Percentiles rank a stretch among this genome's conserved stretches.
Evolutionary conservation across 1,139 yeast species (phyloP).

Genomic region (Yamadazyma diddensiae): DNA sequence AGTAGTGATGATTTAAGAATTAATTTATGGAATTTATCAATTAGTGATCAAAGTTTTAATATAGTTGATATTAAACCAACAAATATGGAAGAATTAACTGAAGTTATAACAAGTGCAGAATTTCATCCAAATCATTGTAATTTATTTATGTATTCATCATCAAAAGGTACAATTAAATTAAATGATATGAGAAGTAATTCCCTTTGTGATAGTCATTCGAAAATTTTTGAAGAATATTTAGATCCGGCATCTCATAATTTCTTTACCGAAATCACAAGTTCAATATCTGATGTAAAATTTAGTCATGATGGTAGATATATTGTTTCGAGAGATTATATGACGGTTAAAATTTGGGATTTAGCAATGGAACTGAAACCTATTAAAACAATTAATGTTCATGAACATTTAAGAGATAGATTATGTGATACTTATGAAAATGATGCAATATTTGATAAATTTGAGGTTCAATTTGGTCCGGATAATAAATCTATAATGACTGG

Average conservation of each 20-base stretch:
- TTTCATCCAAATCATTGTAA: slow-evolving; percentile 94
- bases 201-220: slow-evolving; percentile 86
- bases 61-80: slow-evolving; percentile 98
- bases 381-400: slow-evolving; percentile 93
- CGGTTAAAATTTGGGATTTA: slow-evolving; percentile 97
- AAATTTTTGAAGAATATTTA: slow-evolving; percentile 86
- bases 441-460: slow-evolving; percentile 97
- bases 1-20: slow-evolving; percentile 94
- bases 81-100: slow-evolving; percentile 98
- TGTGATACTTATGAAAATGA: slow-evolving; percentile 98
- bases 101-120: slow-evolving; percentile 96
- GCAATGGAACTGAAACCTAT: slow-evolving; percentile 96
- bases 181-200: slow-evolving; percentile 98
- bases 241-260: slow-evolving; percentile 94
- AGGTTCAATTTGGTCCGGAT: slow-evolving; percentile 93
- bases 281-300: slow-evolving; percentile 92
- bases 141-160: slow-evolving; percentile 92
- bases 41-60: slow-evolving; percentile 93
- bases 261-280: slow-evolving; percentile 94
- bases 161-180: slow-evolving; percentile 92
- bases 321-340: slow-evolving; percentile 94
- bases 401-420: slow-evolving; percentile 85
- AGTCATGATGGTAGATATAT: slow-evolving; percentile 91
- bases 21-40: slow-evolving; percentile 92
- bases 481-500: slow-evolving; percentile 94